These are phyloP conservation scores for Cryphonectria nitschkei DNA, from an alignment of 2,329 filamentous ascomycete species.

Conservation along the genomic window DNA sequence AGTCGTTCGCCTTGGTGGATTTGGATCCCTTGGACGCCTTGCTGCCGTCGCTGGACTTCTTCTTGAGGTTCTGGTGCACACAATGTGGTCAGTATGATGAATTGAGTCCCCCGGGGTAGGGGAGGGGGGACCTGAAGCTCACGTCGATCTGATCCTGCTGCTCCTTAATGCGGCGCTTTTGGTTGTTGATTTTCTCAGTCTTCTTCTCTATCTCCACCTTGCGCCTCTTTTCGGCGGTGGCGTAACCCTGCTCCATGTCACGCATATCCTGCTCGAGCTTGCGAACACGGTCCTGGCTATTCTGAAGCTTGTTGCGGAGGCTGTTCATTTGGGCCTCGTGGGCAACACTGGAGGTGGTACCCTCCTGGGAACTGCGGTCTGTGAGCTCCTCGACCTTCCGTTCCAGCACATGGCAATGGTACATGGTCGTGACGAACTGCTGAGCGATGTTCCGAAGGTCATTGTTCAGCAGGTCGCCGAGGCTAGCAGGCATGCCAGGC, in stretches of 20 bases:
- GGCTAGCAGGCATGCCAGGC: constrained; percentile 23
- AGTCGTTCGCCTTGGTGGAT: constrained; percentile 8
- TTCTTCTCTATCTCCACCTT: constrained; percentile 24
- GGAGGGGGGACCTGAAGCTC: neutral
- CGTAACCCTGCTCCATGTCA: constrained; percentile 6
- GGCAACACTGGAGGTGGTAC: constrained; percentile 1
- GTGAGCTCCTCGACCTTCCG: constrained; percentile 16
- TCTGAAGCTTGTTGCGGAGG: constrained; percentile 17
- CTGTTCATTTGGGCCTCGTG: constrained; percentile 20
- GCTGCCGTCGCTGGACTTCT: constrained; percentile 17
- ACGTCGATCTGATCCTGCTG: constrained; percentile 28
- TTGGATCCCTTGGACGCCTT: constrained; percentile 11
- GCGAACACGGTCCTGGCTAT: constrained; percentile 13
- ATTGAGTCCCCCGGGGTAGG: too few relatives aligned
- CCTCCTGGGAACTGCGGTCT: neutral
- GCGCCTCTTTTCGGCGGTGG: constrained; percentile 18
- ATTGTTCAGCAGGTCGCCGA: constrained; percentile 20
- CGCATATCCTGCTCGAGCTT: constrained; percentile 3
- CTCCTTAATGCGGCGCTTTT: constrained; percentile 29
- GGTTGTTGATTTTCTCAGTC: constrained; percentile 27
- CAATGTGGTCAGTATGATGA: constrained; percentile 1
- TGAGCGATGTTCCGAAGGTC: constrained; percentile 23
- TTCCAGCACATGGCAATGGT: constrained; percentile 19
- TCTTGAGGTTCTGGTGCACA: constrained; percentile 21
- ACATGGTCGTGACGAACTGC: constrained; percentile 21